Conservation (phyloP, 1,284 basidiomycete species). For the Ceratobasidium sp. region DNA sequence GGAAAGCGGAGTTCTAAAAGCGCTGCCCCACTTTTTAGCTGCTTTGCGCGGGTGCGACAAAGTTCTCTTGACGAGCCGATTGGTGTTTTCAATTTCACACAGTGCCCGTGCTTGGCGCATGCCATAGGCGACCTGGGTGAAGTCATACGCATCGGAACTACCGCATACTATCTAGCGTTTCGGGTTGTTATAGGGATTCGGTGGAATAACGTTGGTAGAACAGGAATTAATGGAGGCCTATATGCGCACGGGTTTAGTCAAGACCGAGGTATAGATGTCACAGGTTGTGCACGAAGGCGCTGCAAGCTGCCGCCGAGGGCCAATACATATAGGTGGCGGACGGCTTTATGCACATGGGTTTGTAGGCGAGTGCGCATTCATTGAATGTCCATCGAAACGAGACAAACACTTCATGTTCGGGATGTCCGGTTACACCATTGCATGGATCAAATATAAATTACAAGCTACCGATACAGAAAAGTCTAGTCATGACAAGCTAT, state of each 20-base stretch:
- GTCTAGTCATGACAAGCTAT: neutral
- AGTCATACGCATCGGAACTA: neutral
- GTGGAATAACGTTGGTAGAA: conserved; percentile 11
- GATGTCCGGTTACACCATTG: neutral
- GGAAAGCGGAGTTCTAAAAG: neutral
- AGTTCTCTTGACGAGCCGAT: neutral
- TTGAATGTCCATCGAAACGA: neutral
- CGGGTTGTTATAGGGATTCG: neutral
- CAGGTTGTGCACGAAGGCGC: neutral
- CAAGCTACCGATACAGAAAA: neutral
- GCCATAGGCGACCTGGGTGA: conserved; percentile 12
- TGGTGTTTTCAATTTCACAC: conserved; percentile 5
- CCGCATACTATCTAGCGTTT: neutral
- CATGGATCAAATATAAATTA: neutral
- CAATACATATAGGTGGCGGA: neutral
- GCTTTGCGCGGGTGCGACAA: neutral
- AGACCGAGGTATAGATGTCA: too few relatives aligned
- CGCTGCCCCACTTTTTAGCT: neutral
- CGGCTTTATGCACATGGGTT: neutral
- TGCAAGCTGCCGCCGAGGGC: neutral
- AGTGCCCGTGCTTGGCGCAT: conserved; percentile 6
- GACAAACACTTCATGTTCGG: neutral
- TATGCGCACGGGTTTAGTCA: conserved; percentile 17
- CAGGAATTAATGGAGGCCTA: neutral
- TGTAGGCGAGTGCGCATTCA: neutral